Evolutionary conservation across 257 asterid genomes (phyloP).

Genomic region (Solanum raphanifolium): DNA sequence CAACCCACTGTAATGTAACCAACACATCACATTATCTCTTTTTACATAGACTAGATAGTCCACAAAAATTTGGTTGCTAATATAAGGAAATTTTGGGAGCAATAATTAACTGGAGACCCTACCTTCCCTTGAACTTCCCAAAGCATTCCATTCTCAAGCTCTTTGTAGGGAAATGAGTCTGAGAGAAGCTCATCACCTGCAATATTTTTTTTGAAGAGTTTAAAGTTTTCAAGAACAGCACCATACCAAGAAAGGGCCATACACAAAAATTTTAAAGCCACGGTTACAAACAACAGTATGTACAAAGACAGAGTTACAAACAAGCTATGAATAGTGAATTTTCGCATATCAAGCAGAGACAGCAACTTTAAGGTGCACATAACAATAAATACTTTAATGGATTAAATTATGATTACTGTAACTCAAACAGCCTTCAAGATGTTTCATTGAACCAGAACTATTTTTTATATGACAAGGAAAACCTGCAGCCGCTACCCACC

Average conservation of each 20-base stretch:
- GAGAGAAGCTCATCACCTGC: constrained; percentile 93
- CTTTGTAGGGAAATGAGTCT: constrained; percentile 82
- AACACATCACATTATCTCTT: background rate
- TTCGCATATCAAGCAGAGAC: background rate
- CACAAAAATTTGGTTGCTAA: background rate
- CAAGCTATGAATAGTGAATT: background rate
- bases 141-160: constrained; percentile 50
- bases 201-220: background rate
- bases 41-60: background rate
- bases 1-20: constrained; percentile 58
- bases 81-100: background rate
- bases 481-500: too few species aligned
- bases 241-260: background rate
- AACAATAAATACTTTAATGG: background rate
- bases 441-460: too few species aligned
- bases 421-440: background rate
- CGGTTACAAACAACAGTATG: background rate
- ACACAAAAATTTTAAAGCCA: background rate
- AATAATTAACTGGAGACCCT: background rate
- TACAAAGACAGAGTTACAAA: background rate
- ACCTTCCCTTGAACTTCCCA: constrained; percentile 98
- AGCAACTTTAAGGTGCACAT: background rate
- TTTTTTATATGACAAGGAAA: too few species aligned
- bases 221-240: background rate
- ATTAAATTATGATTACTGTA: background rate